A percentile compares a stretch with the other conserved stretches of the same genome.
Conservation (phyloP, 768 basidiomycete genomes). For the Naganishia friedmannii region DNA sequence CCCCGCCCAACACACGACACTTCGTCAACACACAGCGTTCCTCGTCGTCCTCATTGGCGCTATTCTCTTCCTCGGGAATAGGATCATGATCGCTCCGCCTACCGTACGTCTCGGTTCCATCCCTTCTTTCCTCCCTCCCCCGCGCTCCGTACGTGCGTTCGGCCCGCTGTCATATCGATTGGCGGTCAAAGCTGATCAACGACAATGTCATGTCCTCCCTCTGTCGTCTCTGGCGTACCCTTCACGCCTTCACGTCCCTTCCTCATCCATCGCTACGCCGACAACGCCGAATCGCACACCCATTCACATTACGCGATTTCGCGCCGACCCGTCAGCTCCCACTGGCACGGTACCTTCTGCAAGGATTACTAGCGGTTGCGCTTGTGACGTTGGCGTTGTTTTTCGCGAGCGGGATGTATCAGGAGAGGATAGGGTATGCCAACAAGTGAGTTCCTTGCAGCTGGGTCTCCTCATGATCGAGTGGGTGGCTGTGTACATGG, state of each 20-base stretch:
- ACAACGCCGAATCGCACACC: too few species aligned
- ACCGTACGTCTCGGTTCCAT: neutral
- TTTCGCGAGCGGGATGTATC: slow-evolving; percentile 94
- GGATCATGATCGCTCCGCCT: slow-evolving; percentile 8
- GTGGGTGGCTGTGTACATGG: too few species aligned
- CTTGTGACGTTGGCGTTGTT: slow-evolving; percentile 88
- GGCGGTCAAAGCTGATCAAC: too few species aligned
- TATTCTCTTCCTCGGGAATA: slow-evolving; percentile 20
- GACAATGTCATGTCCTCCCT: too few species aligned
- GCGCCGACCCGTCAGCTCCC: slow-evolving; percentile 52
- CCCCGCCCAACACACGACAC: too few species aligned
- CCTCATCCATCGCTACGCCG: too few species aligned
- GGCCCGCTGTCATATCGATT: too few species aligned
- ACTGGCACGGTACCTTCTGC: slow-evolving; percentile 62
- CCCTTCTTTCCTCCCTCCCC: neutral
- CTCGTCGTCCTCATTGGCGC: slow-evolving; percentile 39
- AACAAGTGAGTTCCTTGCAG: slow-evolving; percentile 88
- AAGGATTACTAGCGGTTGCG: slow-evolving; percentile 77
- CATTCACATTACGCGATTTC: too few species aligned
- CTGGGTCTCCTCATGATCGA: too few species aligned
- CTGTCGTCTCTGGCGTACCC: too few species aligned
- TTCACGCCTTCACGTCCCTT: too few species aligned
- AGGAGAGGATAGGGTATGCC: slow-evolving; percentile 92
- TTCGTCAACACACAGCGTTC: slow-evolving; percentile 24
- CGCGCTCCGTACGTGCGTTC: too few species aligned